A percentile compares a stretch with the other conserved stretches of the same genome.
phyloP scores from a whole-genome alignment of 1,284 basidiomycete species.

The Sporisorium iseilematis-ciliati region DNA sequence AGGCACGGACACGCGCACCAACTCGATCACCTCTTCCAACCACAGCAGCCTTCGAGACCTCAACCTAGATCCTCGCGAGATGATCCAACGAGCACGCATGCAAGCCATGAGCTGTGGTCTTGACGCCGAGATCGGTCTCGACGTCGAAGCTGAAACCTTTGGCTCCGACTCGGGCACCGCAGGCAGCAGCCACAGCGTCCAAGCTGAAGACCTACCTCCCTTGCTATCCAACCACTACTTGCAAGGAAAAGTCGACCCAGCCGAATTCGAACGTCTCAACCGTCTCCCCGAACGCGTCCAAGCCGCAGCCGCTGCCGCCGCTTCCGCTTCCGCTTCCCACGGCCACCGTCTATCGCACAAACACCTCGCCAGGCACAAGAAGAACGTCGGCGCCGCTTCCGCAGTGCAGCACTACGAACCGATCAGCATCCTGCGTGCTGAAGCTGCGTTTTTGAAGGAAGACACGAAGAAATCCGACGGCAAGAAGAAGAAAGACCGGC shows the following conservation, averaged over 20 bases:
- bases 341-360: slow-evolving; percentile 23
- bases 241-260: slow-evolving; percentile 28
- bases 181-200: slow-evolving; percentile 3
- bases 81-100: slow-evolving; percentile 34
- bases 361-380: slow-evolving; percentile 38
- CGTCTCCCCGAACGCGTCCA: slow-evolving; percentile 31
- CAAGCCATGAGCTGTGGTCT: slow-evolving; percentile 30
- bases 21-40: slow-evolving; percentile 32
- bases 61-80: slow-evolving; percentile 32
- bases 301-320: slow-evolving; percentile 21
- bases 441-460: slow-evolving; percentile 39
- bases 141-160: slow-evolving; percentile 7
- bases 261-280: slow-evolving; percentile 37
- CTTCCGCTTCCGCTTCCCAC: slow-evolving; percentile 4
- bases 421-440: slow-evolving; percentile 47
- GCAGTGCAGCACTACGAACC: slow-evolving; percentile 27
- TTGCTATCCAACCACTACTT: slow-evolving; percentile 46
- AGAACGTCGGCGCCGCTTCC: slow-evolving; percentile 6
- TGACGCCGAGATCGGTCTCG: slow-evolving; percentile 32
- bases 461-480: slow-evolving; percentile 24
- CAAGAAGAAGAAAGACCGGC: slow-evolving; percentile 27
- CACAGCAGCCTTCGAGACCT: slow-evolving; percentile 20
- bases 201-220: slow-evolving; percentile 43
- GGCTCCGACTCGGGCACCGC: neutral
- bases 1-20: neutral